Evolutionary conservation across 192 early-diverging fungal genomes (phyloP), one percentile per base, ranked within the genome.

Genomic region (Backusella sp.): DNA sequence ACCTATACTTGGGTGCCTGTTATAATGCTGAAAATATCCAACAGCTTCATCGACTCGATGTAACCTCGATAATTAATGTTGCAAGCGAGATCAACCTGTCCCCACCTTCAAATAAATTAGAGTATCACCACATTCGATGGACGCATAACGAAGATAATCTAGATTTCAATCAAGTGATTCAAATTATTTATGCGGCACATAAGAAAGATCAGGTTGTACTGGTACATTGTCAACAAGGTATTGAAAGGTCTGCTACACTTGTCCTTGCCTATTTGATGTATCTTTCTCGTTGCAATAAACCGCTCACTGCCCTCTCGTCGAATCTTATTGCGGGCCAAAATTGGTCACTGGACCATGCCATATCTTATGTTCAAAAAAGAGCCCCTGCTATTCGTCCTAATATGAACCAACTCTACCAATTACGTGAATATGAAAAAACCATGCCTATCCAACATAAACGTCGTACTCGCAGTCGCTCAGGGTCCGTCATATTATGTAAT

Each of bases 181-280:
- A 70, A 42, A 89, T 87, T 72, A 94, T 96, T 70, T 89, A 95
- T 76, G 73, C 74, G 28, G 88, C 89, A 1, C 82, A 75, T 17
- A 84, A 85, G 52, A 76, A 83, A 52, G 86, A 87, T 56, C 74
- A 84, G 44, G 85, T 87, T 46, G 87, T 97, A 9, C 84, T 96
- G 6, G 90, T 97, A 6, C 91, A 94, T 74, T 97, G 96, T 85
- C 92, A 95, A 75, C 84, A 91, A 72, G 96, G 96, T 28, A 91
- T 97, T 34, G 94, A 95, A 36, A 84, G 96, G 68, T 96, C 94
- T 28, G 95, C 95, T 6, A 88, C 90, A 1, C 78, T 97, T 39
- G 90, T 96, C 12, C 94, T 97, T 68, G 94, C 93, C 1, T 96
- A 95, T 83, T 90, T 95, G 46, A 95, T 97, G 92, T 75, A 67